phyloP scores from a whole-genome alignment of 345 rosid genomes.

The Luvunga scandens region DNA sequence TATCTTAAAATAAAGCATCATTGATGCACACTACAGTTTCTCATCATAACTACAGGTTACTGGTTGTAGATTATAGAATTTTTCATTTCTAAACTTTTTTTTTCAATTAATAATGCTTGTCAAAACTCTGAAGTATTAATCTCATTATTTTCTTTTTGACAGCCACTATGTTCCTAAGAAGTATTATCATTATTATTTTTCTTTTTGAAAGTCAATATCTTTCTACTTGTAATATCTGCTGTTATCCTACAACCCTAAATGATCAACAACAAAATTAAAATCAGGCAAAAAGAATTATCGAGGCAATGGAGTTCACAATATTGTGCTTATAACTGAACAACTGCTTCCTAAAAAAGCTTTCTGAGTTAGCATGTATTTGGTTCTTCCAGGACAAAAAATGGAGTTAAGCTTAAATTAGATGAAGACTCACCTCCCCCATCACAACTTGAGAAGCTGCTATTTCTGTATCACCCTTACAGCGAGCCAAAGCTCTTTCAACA shows the following conservation, averaged over 20 bases:
- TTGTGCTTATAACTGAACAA: neutral
- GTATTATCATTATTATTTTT: neutral
- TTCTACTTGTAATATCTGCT: neutral
- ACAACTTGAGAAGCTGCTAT: slow-evolving; percentile 63
- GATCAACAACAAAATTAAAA: neutral
- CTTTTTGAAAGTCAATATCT: neutral
- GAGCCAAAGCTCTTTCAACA: slow-evolving; percentile 87
- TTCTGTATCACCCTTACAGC: slow-evolving; percentile 76
- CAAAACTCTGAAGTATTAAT: neutral
- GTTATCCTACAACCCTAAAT: neutral
- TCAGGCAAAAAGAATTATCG: neutral
- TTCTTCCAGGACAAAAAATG: neutral
- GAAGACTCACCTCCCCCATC: slow-evolving; percentile 65
- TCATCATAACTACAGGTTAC: neutral
- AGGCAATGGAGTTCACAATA: neutral
- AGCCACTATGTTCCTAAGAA: neutral
- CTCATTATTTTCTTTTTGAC: neutral
- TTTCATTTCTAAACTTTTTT: neutral
- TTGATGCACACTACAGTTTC: neutral
- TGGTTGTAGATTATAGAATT: neutral
- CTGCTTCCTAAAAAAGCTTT: neutral
- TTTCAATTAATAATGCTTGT: neutral
- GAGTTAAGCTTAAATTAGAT: neutral
- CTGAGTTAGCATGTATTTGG: neutral
- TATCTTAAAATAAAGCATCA: neutral